A percentile compares a stretch with the other conserved stretches of the same genome.
These are phyloP conservation scores for Volvariella surrecta DNA, from an alignment of 1,284 basidiomycete genomes.

Conservation along the genomic window DNA sequence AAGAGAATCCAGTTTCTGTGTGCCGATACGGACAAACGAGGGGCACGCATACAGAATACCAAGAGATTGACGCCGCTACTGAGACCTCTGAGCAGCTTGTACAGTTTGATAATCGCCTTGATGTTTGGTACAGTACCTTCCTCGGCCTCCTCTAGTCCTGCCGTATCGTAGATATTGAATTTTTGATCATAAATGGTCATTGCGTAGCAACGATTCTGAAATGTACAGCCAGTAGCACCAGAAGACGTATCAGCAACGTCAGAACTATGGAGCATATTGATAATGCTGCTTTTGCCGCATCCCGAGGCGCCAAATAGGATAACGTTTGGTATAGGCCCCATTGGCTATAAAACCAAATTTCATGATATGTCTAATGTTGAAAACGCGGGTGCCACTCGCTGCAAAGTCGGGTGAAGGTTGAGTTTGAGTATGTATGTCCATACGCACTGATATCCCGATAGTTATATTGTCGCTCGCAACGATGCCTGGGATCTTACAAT, in stretches of 20 bases:
- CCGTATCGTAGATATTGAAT: slow-evolving; percentile 28
- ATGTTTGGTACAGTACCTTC: slow-evolving; percentile 17
- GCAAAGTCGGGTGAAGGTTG: too few relatives aligned
- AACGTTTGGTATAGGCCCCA: slow-evolving; percentile 14
- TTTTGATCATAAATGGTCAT: slow-evolving; percentile 10
- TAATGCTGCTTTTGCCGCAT: slow-evolving; percentile 22
- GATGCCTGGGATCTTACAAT: too few relatives aligned
- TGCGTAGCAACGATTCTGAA: slow-evolving; percentile 10
- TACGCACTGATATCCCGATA: too few relatives aligned
- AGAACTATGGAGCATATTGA: slow-evolving; percentile 19
- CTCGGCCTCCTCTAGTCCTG: slow-evolving; percentile 30
- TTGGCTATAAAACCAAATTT: too few relatives aligned
- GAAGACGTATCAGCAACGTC: slow-evolving; percentile 12
- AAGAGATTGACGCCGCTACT: slow-evolving; percentile 30
- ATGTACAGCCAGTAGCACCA: slow-evolving; percentile 15
- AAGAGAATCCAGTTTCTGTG: slow-evolving; percentile 31
- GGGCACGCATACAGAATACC: slow-evolving; percentile 30
- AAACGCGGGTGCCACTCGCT: too few relatives aligned
- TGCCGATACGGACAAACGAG: slow-evolving; percentile 24
- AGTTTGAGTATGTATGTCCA: too few relatives aligned
- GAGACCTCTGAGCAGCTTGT: slow-evolving; percentile 22
- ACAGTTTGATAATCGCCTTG: slow-evolving; percentile 25
- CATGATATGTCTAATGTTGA: too few relatives aligned
- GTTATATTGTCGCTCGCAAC: too few relatives aligned
- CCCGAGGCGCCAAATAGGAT: slow-evolving; percentile 23